A percentile compares a stretch with the other conserved stretches of the same genome.
Conservation (phyloP, 2,329 filamentous ascomycete genomes). For the Dothistroma pini region DNA sequence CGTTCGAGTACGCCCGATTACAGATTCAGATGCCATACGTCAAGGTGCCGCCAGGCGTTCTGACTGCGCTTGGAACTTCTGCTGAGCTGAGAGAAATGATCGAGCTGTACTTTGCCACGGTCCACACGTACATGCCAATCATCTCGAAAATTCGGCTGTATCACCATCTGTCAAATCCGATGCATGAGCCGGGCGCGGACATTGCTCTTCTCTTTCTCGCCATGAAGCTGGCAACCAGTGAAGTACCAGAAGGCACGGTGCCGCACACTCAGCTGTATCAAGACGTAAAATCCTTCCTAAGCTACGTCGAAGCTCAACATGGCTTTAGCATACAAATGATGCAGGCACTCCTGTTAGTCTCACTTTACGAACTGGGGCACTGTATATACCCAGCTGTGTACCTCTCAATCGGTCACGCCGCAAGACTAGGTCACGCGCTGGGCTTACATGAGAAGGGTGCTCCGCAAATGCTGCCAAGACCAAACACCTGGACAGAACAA, state of each 20-base stretch:
- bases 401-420: conserved; percentile 46
- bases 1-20: conserved; percentile 39
- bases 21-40: conserved; percentile 40
- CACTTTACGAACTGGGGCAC: conserved; percentile 50
- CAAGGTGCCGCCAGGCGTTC: conserved; percentile 40
- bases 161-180: conserved; percentile 37
- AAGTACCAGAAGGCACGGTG: conserved; percentile 34
- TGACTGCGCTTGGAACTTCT: conserved; percentile 37
- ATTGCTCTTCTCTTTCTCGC: conserved; percentile 47
- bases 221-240: conserved; percentile 46
- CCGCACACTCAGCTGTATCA: conserved; percentile 42
- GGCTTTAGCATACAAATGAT: conserved; percentile 43
- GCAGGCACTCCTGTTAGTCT: conserved; percentile 46
- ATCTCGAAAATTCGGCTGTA: conserved; percentile 47
- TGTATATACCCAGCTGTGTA: conserved; percentile 51
- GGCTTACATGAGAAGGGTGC: conserved; percentile 41
- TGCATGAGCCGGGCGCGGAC: conserved; percentile 46
- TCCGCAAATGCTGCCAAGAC: conserved; percentile 38
- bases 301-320: conserved; percentile 43
- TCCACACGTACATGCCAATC: conserved; percentile 50
- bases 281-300: conserved; percentile 44
- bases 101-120: conserved; percentile 43
- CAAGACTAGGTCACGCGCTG: conserved; percentile 46
- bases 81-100: conserved; percentile 39
- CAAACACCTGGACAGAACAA: conserved; percentile 45